Evolutionary conservation across 192 early-diverging fungal genomes (phyloP).

Genomic region (Thamnidium elegans): DNA sequence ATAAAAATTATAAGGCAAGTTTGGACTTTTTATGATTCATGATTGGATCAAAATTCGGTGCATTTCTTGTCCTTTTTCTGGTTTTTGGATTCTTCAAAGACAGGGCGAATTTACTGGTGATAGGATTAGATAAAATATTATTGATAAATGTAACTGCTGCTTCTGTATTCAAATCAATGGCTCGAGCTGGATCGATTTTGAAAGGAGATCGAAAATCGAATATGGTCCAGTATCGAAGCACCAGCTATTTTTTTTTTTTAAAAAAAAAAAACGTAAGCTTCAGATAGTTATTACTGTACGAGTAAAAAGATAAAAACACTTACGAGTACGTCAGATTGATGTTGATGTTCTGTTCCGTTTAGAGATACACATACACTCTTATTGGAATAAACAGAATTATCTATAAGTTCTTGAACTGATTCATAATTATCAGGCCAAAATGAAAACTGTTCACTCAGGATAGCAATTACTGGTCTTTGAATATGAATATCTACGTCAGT

Average conservation of each 20-base stretch:
- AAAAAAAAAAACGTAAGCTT: no score
- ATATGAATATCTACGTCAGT: no score
- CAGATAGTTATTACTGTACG: no score
- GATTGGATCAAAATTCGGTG: no score
- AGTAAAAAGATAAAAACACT: no score
- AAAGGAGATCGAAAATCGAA: slow-evolving; percentile 19
- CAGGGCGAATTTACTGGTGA: no score
- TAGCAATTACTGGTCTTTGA: not conserved
- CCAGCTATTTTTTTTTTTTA: not conserved
- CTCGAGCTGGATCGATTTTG: slow-evolving; percentile 10
- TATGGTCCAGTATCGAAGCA: slow-evolving; percentile 7
- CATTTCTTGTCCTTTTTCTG: no score
- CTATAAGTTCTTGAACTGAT: slow-evolving; percentile 12
- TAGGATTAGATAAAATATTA: not conserved
- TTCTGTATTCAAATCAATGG: slow-evolving; percentile 7
- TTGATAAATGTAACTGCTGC: not conserved
- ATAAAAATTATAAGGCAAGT: no score
- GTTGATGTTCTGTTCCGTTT: slow-evolving; percentile 6
- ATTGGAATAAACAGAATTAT: not conserved
- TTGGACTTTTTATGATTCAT: no score
- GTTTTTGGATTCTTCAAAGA: no score
- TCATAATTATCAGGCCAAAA: slow-evolving; percentile 24
- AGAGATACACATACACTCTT: not conserved
- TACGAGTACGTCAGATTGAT: slow-evolving; percentile 18
- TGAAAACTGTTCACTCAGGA: slow-evolving; percentile 14